These are phyloP conservation scores for Metschnikowia vanudenii DNA, from an alignment of 805 yeast genomes.

Conservation along the genomic window DNA sequence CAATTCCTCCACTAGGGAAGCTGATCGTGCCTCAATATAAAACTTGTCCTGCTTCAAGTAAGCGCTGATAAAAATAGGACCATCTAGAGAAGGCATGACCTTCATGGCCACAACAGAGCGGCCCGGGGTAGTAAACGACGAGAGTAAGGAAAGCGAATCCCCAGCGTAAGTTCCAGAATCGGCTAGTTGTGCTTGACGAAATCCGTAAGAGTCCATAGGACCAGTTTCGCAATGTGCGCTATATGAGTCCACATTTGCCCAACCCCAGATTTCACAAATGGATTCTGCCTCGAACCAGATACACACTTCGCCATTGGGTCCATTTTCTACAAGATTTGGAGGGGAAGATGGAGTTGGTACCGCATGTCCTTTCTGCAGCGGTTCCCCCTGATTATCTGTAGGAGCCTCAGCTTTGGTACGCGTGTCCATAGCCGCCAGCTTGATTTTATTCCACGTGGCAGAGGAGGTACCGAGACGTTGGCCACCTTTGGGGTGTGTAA, in stretches of 20 bases:
- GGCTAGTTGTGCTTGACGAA: not conserved
- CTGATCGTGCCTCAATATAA: constrained; percentile 8
- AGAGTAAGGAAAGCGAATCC: constrained; percentile 12
- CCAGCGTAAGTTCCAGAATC: constrained; percentile 7
- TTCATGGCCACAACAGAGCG: constrained; percentile 15
- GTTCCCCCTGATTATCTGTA: not conserved
- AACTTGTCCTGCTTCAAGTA: not conserved
- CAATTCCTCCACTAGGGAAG: not conserved
- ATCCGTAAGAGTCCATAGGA: not conserved
- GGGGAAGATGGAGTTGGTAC: not conserved
- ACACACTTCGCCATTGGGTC: constrained; percentile 34
- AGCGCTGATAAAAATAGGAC: constrained; percentile 6
- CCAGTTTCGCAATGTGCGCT: not conserved
- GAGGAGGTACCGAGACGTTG: constrained; percentile 39
- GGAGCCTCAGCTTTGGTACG: not conserved
- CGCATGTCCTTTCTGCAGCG: not conserved
- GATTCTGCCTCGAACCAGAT: constrained; percentile 22
- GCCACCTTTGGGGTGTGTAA: constrained; percentile 35
- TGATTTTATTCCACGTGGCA: constrained; percentile 44
- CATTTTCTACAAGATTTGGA: constrained; percentile 24
- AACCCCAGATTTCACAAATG: constrained; percentile 36
- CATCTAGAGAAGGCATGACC: constrained; percentile 7
- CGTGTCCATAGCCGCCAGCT: constrained; percentile 25
- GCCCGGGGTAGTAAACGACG: constrained; percentile 4
- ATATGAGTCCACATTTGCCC: constrained; percentile 17